A percentile compares a stretch with the other conserved stretches of the same genome.
These are phyloP conservation scores for Candida sanyaensis DNA, from an alignment of 1,139 yeast genomes.

Conservation along the genomic window DNA sequence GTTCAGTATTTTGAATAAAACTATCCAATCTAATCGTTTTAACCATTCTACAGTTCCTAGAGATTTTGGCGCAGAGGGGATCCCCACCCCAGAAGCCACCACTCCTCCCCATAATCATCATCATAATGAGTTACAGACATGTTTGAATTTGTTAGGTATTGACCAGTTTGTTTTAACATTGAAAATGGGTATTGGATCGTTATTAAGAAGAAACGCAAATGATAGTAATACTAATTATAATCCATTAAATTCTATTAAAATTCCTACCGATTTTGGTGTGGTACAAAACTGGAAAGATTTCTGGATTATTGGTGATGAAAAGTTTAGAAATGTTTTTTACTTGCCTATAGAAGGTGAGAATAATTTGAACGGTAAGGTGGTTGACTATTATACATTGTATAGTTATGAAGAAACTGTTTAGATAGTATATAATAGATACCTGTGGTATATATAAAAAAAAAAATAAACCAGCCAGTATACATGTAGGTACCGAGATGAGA, in stretches of 20 bases:
- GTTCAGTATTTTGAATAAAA: conserved; percentile 31
- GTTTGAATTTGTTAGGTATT: conserved; percentile 41
- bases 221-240: conserved; percentile 15
- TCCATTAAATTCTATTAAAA: conserved; percentile 26
- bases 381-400: conserved; percentile 64
- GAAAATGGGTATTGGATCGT: conserved; percentile 31
- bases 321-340: conserved; percentile 50
- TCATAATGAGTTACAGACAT: conserved; percentile 21
- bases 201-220: conserved; percentile 16
- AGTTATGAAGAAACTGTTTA: conserved; percentile 24
- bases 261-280: conserved; percentile 60
- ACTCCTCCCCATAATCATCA: conserved; percentile 2
- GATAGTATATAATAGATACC: neutral
- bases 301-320: conserved; percentile 63
- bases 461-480: too few species aligned
- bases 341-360: conserved; percentile 64
- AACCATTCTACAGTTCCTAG: conserved; percentile 40
- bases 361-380: conserved; percentile 57
- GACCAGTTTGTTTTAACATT: conserved; percentile 43
- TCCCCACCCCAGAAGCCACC: conserved; percentile 9
- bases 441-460: too few species aligned
- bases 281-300: conserved; percentile 65
- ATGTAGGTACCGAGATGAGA: too few species aligned
- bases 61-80: conserved; percentile 23
- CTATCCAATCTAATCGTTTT: conserved; percentile 15